Percentiles rank a stretch among this genome's conserved stretches.
phyloP scores from a whole-genome alignment of 768 basidiomycete genomes.

The Tubosaeta sp. region DNA sequence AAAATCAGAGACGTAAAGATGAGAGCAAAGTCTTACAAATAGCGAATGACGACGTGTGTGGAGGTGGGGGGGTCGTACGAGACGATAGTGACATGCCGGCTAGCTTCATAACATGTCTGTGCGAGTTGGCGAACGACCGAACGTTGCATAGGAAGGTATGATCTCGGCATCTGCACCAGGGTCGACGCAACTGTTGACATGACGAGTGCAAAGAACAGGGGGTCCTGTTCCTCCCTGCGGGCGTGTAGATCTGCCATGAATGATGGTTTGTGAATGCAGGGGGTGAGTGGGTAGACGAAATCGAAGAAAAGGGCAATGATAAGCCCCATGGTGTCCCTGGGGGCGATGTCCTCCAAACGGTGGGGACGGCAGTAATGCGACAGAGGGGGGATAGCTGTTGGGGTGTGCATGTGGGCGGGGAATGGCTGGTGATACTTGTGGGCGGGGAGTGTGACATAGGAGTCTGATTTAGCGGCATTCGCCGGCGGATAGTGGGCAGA shows the following conservation, averaged over 20 bases:
- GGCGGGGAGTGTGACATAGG: conserved; percentile 59
- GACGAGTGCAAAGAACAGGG: conserved; percentile 86
- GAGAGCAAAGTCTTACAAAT: conserved; percentile 57
- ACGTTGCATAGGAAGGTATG: conserved; percentile 84
- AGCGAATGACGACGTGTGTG: conserved; percentile 82
- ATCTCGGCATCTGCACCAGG: conserved; percentile 82
- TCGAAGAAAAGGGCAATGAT: conserved; percentile 91
- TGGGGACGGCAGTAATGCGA: conserved; percentile 72
- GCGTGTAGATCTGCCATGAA: conserved; percentile 87
- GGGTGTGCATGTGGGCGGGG: conserved; percentile 41
- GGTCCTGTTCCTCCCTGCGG: conserved; percentile 79
- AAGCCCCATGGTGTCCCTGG: conserved; percentile 73
- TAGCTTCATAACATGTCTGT: conserved; percentile 76
- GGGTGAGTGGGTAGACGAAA: conserved; percentile 88
- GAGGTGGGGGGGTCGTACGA: conserved; percentile 82
- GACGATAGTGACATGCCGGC: conserved; percentile 72
- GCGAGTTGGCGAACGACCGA: conserved; percentile 81
- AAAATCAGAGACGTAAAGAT: conserved; percentile 1
- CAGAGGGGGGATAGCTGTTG: conserved; percentile 50
- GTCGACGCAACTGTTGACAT: conserved; percentile 88
- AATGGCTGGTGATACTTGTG: conserved; percentile 59
- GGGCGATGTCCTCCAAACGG: conserved; percentile 77
- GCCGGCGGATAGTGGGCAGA: conserved; percentile 53
- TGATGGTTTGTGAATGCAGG: conserved; percentile 86
- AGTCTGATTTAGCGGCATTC: conserved; percentile 44